phyloP scores from a whole-genome alignment of 2,329 filamentous ascomycete genomes.

The Lecanicillium sp. region DNA sequence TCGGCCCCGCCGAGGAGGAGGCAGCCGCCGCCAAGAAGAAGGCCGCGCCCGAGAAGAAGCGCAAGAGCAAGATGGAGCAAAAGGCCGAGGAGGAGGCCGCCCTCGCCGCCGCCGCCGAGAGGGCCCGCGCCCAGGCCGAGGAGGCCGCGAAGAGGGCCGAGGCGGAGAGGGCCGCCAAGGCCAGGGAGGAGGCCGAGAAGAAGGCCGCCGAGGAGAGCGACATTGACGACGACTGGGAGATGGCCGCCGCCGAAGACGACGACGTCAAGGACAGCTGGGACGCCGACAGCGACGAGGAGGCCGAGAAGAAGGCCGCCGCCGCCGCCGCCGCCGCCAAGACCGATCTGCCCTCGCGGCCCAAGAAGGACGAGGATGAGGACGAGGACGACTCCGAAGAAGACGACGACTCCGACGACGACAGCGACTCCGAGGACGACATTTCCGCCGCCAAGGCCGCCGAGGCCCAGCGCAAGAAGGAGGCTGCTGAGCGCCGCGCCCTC shows the following conservation, averaged over 20 bases:
- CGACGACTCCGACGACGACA: conserved; percentile 31
- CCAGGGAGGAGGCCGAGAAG: conserved; percentile 52
- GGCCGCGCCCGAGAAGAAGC: conserved; percentile 74
- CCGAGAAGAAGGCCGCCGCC: conserved; percentile 33
- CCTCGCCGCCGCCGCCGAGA: conserved; percentile 71
- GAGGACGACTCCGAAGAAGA: conserved; percentile 23
- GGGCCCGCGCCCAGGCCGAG: conserved; percentile 63
- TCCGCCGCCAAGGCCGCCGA: conserved; percentile 69
- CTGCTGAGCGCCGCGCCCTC: conserved; percentile 80
- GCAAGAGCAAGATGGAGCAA: conserved; percentile 53
- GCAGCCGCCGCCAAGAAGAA: conserved; percentile 71
- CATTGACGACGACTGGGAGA: conserved; percentile 82
- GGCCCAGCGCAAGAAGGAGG: conserved; percentile 77
- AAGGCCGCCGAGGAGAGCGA: conserved; percentile 52
- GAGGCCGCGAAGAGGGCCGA: conserved; percentile 56
- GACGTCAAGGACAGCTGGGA: conserved; percentile 95
- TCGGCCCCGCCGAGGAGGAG: conserved; percentile 51
- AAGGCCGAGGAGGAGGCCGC: conserved; percentile 73
- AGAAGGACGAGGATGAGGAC: conserved; percentile 37
- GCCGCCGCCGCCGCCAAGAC: conserved; percentile 15
- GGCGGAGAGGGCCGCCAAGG: conserved; percentile 51
- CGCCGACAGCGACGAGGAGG: conserved; percentile 70
- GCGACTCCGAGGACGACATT: conserved; percentile 65
- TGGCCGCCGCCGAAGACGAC: conserved; percentile 68
- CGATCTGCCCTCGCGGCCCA: conserved; percentile 5